Conservation (phyloP, 2,329 filamentous ascomycete species). For the Hymenoscyphus repandus region DNA sequence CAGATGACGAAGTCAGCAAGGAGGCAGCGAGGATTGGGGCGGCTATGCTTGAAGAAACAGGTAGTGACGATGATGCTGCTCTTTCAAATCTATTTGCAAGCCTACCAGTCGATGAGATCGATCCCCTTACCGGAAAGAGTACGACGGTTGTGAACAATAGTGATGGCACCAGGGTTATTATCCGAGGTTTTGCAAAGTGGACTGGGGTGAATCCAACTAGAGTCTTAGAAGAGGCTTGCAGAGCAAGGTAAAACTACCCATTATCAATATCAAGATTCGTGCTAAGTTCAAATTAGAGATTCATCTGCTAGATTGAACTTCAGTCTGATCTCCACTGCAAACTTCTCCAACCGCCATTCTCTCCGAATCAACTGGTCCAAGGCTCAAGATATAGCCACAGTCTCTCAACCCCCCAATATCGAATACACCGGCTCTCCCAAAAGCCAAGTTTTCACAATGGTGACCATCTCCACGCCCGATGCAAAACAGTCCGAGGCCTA, state of each 20-base stretch:
- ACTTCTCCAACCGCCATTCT: conserved; percentile 71
- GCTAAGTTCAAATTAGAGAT: conserved; percentile 50
- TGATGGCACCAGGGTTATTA: conserved; percentile 50
- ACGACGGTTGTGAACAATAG: conserved; percentile 48
- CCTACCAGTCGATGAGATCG: conserved; percentile 55
- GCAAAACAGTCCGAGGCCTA: conserved; percentile 80
- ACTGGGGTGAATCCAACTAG: conserved; percentile 70
- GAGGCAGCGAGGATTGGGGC: conserved; percentile 55
- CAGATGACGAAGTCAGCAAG: conserved; percentile 42
- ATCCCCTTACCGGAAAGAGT: conserved; percentile 52
- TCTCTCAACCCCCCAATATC: conserved; percentile 30
- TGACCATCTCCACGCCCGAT: conserved; percentile 66
- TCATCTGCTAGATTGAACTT: conserved; percentile 62
- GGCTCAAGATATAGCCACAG: conserved; percentile 48
- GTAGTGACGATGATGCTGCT: conserved; percentile 47
- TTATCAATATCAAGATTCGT: background rate
- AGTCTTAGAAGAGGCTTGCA: conserved; percentile 81
- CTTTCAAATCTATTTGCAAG: conserved; percentile 54
- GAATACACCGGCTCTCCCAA: conserved; percentile 36
- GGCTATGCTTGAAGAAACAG: conserved; percentile 51
- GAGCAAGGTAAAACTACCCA: conserved; percentile 54
- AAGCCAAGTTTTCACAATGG: conserved; percentile 68
- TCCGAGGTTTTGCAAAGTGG: conserved; percentile 82
- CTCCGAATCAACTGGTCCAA: conserved; percentile 77
- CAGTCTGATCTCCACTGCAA: conserved; percentile 63